Conservation (phyloP, 176 grass and related monocot genomes). For the Aegilops bicornis region DNA sequence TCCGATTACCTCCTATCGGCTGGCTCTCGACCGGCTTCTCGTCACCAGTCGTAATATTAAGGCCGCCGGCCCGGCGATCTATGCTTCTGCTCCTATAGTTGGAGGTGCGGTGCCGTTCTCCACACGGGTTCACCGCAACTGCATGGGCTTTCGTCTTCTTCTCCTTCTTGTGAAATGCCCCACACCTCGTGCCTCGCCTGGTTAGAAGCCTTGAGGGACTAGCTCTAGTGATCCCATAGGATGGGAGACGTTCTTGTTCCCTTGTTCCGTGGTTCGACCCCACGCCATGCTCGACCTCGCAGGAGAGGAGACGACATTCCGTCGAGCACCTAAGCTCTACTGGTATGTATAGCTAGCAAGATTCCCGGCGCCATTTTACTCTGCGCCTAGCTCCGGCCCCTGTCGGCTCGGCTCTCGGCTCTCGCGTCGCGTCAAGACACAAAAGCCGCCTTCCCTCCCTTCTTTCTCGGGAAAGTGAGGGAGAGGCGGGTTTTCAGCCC, state of each 20-base stretch:
- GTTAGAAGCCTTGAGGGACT: background rate
- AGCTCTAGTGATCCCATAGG: background rate
- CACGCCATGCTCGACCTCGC: background rate
- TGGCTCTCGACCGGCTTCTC: too few species aligned
- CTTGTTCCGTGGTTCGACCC: background rate
- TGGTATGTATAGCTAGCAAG: background rate
- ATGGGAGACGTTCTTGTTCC: background rate
- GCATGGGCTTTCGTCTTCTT: background rate
- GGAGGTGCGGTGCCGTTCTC: background rate
- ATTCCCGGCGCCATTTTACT: constrained; percentile 18
- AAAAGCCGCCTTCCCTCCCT: constrained; percentile 58
- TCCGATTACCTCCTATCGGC: too few species aligned
- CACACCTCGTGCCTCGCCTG: background rate
- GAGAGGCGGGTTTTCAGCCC: background rate
- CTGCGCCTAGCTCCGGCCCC: constrained; percentile 25
- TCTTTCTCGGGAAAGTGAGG: constrained; percentile 53
- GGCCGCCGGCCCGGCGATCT: background rate
- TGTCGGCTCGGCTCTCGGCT: constrained; percentile 24
- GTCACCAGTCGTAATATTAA: too few species aligned
- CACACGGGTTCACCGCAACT: too few species aligned
- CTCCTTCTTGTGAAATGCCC: background rate
- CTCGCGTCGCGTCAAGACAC: constrained; percentile 37
- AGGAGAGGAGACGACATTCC: background rate
- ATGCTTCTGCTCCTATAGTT: background rate
- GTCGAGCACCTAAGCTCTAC: background rate